These are phyloP conservation scores for Fremontodendron californicum DNA, from an alignment of 345 rosid genomes.

Conservation along the genomic window DNA sequence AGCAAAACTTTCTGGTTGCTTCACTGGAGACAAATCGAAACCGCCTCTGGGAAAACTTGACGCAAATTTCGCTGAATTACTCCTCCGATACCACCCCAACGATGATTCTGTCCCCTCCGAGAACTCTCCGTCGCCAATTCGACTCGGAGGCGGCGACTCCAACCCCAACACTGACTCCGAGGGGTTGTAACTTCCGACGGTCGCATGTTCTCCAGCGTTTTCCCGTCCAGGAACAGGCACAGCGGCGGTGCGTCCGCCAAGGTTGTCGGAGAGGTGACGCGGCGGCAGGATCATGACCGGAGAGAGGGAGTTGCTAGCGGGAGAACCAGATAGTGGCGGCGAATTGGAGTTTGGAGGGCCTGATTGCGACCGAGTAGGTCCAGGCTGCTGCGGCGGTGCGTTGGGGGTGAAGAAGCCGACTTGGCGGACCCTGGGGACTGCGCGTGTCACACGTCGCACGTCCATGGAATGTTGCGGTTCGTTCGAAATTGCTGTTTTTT, in stretches of 20 bases:
- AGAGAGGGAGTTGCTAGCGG: conserved; percentile 46
- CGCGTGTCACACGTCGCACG: conserved; percentile 29
- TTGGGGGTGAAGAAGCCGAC: conserved; percentile 66
- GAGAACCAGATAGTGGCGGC: conserved; percentile 48
- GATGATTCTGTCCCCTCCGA: conserved; percentile 49
- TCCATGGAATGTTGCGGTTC: conserved; percentile 1
- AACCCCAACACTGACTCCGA: conserved; percentile 48
- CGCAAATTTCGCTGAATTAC: conserved; percentile 52
- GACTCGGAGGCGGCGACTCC: conserved; percentile 46
- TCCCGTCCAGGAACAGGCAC: conserved; percentile 52
- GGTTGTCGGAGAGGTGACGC: conserved; percentile 59
- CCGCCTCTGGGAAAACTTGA: conserved; percentile 74
- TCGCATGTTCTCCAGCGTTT: conserved; percentile 20
- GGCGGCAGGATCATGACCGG: conserved; percentile 75
- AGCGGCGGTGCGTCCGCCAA: conserved; percentile 48
- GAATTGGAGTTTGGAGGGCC: conserved; percentile 40
- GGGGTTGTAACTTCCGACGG: conserved; percentile 65
- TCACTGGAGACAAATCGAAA: conserved; percentile 57
- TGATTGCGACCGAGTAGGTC: conserved; percentile 44
- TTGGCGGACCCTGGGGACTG: conserved; percentile 69
- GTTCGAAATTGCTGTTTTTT: background rate
- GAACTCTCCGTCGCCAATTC: conserved; percentile 31
- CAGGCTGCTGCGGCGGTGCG: conserved; percentile 38
- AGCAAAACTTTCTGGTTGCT: conserved; percentile 15
- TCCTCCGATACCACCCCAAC: conserved; percentile 47